Evolutionary conservation across 306 rosid genomes (phyloP).

Genomic region (Glycine latifolia): DNA sequence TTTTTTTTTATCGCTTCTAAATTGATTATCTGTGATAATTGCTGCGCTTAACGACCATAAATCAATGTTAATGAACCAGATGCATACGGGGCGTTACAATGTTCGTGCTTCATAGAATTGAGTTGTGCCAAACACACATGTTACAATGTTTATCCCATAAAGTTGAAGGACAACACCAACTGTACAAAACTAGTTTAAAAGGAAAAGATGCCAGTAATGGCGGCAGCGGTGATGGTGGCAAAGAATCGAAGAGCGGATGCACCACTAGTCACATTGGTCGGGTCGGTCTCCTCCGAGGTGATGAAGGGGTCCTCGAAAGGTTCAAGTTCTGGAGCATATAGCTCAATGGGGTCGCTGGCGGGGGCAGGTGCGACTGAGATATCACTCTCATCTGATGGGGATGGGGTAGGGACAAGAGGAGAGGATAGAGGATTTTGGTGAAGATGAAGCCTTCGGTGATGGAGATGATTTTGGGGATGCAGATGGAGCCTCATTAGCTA

Average conservation of each 20-base stretch:
- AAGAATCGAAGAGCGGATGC: constrained; percentile 35
- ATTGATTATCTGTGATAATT: too few species aligned
- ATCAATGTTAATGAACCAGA: too few species aligned
- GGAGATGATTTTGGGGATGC: constrained; percentile 51
- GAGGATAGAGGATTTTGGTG: neutral
- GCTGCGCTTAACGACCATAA: too few species aligned
- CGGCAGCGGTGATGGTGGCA: neutral
- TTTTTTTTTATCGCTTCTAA: too few species aligned
- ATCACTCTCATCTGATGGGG: constrained; percentile 14
- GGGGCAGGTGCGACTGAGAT: constrained; percentile 71
- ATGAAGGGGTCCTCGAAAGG: neutral
- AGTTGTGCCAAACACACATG: neutral
- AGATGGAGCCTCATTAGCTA: constrained; percentile 49
- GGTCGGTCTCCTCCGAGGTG: neutral
- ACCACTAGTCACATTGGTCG: neutral
- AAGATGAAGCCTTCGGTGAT: constrained; percentile 25
- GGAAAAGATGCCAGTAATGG: constrained; percentile 24
- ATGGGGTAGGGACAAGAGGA: constrained; percentile 46
- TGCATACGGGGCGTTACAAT: too few species aligned
- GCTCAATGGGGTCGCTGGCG: constrained; percentile 43
- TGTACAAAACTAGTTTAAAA: constrained; percentile 42
- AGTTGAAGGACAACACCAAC: neutral
- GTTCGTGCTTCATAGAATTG: too few species aligned
- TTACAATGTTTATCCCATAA: neutral
- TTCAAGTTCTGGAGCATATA: constrained; percentile 36